Conservation (phyloP, 1,284 basidiomycete genomes). For the Leucoagaricus sp. region DNA sequence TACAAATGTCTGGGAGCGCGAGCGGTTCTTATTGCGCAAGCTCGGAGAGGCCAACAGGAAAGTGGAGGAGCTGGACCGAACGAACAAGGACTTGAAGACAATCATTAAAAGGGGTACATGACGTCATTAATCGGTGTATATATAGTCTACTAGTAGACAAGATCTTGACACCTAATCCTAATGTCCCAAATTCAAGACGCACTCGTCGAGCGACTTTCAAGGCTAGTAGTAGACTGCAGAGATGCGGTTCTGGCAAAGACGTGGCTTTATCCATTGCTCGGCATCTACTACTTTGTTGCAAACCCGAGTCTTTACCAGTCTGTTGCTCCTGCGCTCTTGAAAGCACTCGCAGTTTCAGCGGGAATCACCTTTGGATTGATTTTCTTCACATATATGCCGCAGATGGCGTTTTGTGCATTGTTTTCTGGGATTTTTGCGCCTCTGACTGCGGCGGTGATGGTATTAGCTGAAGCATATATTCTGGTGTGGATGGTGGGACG, state of each 20-base stretch:
- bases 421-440: slow-evolving; percentile 62
- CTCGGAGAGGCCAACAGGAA: slow-evolving; percentile 70
- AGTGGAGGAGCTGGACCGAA: slow-evolving; percentile 67
- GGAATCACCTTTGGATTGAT: slow-evolving; percentile 53
- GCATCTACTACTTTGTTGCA: slow-evolving; percentile 35
- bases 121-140: slow-evolving; percentile 21
- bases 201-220: slow-evolving; percentile 16
- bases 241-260: slow-evolving; percentile 35
- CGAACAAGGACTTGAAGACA: slow-evolving; percentile 71
- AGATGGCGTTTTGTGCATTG: slow-evolving; percentile 63
- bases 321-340: slow-evolving; percentile 39
- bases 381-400: slow-evolving; percentile 68
- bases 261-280: slow-evolving; percentile 39
- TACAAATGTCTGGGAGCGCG: slow-evolving; percentile 62
- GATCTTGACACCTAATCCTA: neutral
- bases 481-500: slow-evolving; percentile 49
- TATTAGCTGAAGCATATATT: slow-evolving; percentile 40
- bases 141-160: neutral
- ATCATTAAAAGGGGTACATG: slow-evolving; percentile 15
- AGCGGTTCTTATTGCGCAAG: slow-evolving; percentile 73
- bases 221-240: slow-evolving; percentile 14
- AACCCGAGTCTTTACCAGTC: slow-evolving; percentile 38
- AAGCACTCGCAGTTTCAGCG: slow-evolving; percentile 39
- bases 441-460: slow-evolving; percentile 38
- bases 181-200: slow-evolving; percentile 18